Base-by-base conservation (phyloP, 176 grass and related monocot genomes). In the Chrysopogon serrulatus region DNA sequence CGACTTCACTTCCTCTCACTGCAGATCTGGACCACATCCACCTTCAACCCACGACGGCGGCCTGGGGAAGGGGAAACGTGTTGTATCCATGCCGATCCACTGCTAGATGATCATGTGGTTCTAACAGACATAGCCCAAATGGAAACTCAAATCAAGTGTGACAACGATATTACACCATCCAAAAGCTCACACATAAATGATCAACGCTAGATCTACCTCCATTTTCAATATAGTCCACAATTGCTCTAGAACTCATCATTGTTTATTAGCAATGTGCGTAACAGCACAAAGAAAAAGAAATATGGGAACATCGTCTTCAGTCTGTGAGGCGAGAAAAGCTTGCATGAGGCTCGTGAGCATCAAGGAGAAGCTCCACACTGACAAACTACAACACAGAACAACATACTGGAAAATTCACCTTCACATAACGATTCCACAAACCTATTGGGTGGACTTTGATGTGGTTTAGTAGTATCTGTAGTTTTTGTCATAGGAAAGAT, bases 401-500 rank as follows among this genome's bases (percentile, higher is more conserved):
- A 62, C 19, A 19, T 43, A 62, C 9, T 61, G 51, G 30, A 45
- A 13, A 80, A 37, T 15, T 2, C 15, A 48, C 34, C 8, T 34
- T 39, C 36, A 31, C 39, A 39, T 69, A 51, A 5, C n/a, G 57
- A 39, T 57, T n/a, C 39, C 6, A 21, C 66, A 30, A 41, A 76
- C 69, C 79, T 79, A 33, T 30, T 78, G 23, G 18, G 63, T 28
- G 15, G 28, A 60, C 4, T 8, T 74, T 74, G 5, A 36, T 62
- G 32, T 10, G 42, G 42, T 71, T 87, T 74, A 90, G 84, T 75
- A 59, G 84, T 75, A 59, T 70, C 85, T 83, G 73, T 83, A 86
- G 51, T 68, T 82, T 65, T 61, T 84, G 67, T 95, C 83, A 15
- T 95, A 93, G 85, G 93, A 76, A 23, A 85, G 82, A 86, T 83